A percentile compares a stretch with the other conserved stretches of the same genome.
Conservation (phyloP, 2,329 filamentous ascomycete genomes). For the Aureobasidium melanogenum region DNA sequence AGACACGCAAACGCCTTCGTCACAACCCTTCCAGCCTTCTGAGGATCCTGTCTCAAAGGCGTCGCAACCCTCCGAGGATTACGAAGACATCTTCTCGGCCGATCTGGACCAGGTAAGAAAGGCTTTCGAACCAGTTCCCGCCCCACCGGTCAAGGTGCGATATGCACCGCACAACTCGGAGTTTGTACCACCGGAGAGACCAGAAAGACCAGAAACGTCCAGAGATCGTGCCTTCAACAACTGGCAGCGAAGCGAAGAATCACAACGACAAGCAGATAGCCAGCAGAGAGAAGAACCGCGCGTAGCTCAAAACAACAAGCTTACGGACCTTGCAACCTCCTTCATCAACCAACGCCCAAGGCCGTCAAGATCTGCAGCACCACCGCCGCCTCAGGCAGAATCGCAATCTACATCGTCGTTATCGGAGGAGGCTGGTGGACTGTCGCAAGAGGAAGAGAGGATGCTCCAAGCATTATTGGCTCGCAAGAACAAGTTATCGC, state of each 20-base stretch:
- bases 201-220: background rate
- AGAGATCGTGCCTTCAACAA: background rate
- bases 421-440: background rate
- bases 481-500: background rate
- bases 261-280: background rate
- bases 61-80: background rate
- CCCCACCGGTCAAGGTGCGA: background rate
- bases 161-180: background rate
- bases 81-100: background rate
- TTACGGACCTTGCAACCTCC: background rate
- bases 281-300: background rate
- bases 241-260: background rate
- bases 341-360: background rate
- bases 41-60: background rate
- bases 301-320: background rate
- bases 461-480: conserved; percentile 7
- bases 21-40: background rate
- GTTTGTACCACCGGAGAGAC: background rate
- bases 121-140: background rate
- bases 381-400: background rate
- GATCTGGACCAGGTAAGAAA: background rate
- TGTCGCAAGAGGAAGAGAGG: conserved; percentile 2
- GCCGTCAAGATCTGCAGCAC: background rate
- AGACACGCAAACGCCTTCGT: background rate
- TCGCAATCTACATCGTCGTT: background rate